These are phyloP conservation scores for Pontederia crassipes DNA, from an alignment of 176 grass and related monocot species.

Conservation along the genomic window DNA sequence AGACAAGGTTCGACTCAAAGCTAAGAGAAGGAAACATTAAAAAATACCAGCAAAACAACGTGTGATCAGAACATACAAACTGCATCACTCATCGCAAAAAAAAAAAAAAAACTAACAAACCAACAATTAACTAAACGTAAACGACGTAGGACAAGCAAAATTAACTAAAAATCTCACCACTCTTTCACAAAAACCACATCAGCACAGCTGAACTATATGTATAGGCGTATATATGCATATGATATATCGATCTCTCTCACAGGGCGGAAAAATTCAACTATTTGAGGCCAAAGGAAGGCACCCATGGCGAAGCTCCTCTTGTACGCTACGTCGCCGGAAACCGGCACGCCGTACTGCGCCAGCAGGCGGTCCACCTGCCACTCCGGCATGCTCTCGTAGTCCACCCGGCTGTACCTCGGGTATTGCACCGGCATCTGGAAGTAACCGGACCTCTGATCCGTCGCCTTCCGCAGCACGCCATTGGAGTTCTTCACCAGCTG, in stretches of 20 bases:
- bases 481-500: neutral
- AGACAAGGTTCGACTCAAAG: no score
- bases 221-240: neutral
- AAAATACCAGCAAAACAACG: no score
- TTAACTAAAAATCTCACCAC: no score
- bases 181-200: neutral
- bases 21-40: no score
- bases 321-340: slow-evolving; percentile 14
- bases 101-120: no score
- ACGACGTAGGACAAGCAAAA: no score
- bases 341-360: slow-evolving; percentile 22
- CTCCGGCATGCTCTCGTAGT: slow-evolving; percentile 35
- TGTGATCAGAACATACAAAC: no score
- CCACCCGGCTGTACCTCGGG: slow-evolving; percentile 20
- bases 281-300: slow-evolving; percentile 19
- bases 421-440: slow-evolving; percentile 40
- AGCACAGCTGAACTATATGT: no score
- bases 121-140: no score
- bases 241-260: neutral
- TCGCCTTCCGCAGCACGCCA: neutral
- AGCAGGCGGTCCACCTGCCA: slow-evolving; percentile 27
- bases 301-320: slow-evolving; percentile 26
- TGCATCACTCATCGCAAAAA: no score
- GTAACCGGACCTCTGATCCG: neutral
- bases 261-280: neutral